Percentiles rank a stretch among this genome's conserved stretches.
phyloP scores from a whole-genome alignment of 805 yeast genomes.

The Saitoella complicata region DNA sequence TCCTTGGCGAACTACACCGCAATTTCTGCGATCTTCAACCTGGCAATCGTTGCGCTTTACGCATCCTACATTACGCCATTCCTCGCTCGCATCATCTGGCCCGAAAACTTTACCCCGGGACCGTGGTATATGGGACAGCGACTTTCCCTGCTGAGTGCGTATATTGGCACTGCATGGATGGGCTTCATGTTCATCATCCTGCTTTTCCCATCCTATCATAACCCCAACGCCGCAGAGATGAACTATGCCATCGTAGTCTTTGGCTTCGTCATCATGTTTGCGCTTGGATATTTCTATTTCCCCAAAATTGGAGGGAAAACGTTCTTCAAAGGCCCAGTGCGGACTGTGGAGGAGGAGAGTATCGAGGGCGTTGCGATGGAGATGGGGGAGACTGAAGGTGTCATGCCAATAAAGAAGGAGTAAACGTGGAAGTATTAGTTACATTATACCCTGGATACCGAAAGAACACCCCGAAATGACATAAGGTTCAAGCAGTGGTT shows the following conservation, averaged over 20 bases:
- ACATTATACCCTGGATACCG: no score
- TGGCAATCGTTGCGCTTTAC: background rate
- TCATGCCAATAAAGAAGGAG: no score
- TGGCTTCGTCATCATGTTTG: background rate
- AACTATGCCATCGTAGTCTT: background rate
- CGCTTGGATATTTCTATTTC: constrained; percentile 1
- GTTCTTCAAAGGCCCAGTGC: constrained; percentile 1
- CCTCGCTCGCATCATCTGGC: no score
- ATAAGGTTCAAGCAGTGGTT: no score
- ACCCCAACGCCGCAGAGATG: constrained; percentile 1
- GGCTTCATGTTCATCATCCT: background rate
- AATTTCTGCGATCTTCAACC: background rate
- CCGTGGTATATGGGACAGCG: no score
- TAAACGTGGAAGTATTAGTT: no score
- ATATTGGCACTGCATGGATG: constrained; percentile 5
- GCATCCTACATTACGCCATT: background rate
- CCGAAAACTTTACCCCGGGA: no score
- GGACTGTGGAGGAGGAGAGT: background rate
- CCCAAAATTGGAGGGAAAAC: background rate
- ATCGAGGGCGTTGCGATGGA: no score
- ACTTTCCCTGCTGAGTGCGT: no score
- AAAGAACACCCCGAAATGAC: no score
- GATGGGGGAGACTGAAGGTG: no score
- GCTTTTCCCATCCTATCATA: background rate
- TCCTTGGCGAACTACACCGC: background rate